A percentile compares a stretch with the other conserved stretches of the same genome.
phyloP scores from a whole-genome alignment of 345 rosid species.

The Eucalyptus pauciflora region DNA sequence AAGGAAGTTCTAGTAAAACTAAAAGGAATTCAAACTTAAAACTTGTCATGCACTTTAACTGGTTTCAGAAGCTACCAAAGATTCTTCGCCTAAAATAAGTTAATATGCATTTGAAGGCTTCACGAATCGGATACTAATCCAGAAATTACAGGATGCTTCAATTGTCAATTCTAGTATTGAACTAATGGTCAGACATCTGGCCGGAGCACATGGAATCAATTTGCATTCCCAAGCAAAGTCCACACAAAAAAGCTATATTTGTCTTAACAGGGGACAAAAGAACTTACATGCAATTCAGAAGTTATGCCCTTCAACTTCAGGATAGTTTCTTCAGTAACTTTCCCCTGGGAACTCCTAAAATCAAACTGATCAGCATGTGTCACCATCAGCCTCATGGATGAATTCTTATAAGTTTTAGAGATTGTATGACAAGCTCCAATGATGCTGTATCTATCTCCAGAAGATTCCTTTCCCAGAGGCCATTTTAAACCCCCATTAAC shows the following conservation, averaged over 20 bases:
- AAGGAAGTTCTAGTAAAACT: not conserved
- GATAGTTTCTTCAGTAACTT: conserved; percentile 14
- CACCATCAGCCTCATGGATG: conserved; percentile 31
- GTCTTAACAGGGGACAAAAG: not conserved
- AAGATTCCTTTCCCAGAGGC: conserved; percentile 32
- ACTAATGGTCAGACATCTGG: not conserved
- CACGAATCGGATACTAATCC: not conserved
- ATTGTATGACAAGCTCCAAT: conserved; percentile 34
- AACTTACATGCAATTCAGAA: conserved; percentile 12
- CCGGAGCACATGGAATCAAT: not conserved
- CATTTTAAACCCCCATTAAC: conserved; percentile 70
- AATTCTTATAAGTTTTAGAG: conserved; percentile 18
- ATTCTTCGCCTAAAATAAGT: not conserved
- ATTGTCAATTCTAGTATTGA: not conserved
- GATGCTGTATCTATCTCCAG: conserved; percentile 27
- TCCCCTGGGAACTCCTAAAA: conserved; percentile 29
- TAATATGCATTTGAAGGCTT: not conserved
- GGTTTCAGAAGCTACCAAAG: not conserved
- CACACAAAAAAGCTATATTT: not conserved
- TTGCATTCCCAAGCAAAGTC: not conserved
- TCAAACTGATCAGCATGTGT: conserved; percentile 46
- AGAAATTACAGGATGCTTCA: not conserved
- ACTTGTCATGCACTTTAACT: not conserved
- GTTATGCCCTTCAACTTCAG: conserved; percentile 37
- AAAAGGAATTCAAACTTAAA: not conserved